Evolutionary conservation across 768 basidiomycete species (phyloP), one percentile per base, ranked within the genome.

Genomic region (Mycena vulgaris): DNA sequence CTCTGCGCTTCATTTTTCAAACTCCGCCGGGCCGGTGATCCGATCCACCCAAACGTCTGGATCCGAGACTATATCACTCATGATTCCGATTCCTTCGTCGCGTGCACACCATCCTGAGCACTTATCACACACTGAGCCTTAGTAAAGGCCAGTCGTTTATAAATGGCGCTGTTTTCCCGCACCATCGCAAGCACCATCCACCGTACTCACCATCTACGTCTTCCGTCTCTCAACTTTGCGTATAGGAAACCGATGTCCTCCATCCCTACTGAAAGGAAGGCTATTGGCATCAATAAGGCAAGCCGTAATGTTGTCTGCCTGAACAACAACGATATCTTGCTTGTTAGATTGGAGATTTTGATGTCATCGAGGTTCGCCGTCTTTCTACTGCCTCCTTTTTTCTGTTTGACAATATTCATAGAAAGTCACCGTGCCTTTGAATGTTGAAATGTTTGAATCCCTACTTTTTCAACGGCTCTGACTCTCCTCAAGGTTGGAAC

Each of bases 331-430:
- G 42, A 66, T 31, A 10, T 52, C 9, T 16, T 25, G 13, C 27
- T 58, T 30, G 40, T 30, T 17, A 71, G 78, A 85, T 82, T 5
- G 93, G 92, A 6, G 90, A 87, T 5, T 80, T 89, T n/a, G 90
- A 93, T 55, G 90, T 90, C 21, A 75, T 92, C 27, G 83, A 89
- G 72, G 82, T 83, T 62, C 80, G 81, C 28, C 69, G 69, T 40
- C 16, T 31, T 13, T 37, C 1, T 10, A 13, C 16, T 30, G 1
- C 33, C 39, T 55, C 7, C 16, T 8, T 17, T 2, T 40, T 10
- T 13, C 49, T 42, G 33, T n/a, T n/a, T n/a, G n/a, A n/a, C n/a
- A 66, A 28, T 1, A 8, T 42, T 23, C 27, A 35, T 37, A 53
- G 63, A 72, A 65, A 65, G 35, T 68, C 9, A 68, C 63, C 1